Evolutionary conservation across 306 rosid species (phyloP), one percentile per base, ranked within the genome.

Genomic region (Vigna angularis): DNA sequence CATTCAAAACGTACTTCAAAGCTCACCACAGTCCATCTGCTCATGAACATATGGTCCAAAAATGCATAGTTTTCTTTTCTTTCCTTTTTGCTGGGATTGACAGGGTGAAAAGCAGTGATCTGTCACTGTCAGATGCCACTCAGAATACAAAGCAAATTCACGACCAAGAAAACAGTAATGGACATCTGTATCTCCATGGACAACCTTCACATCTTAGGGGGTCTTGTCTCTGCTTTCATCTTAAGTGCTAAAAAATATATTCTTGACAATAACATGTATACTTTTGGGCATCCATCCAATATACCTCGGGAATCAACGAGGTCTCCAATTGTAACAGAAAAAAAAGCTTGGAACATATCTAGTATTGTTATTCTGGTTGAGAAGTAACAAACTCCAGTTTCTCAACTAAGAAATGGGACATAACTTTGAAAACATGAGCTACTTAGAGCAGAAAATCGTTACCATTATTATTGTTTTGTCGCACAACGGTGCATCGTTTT

Each of bases 381-480:
- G 59, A 77, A 30, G 45, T 18, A 55, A 61, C 67, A 28, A 59
- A 49, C 65, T 32, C 22, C 61, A 59, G 55, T 50, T 56, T 77
- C 79, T 11, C 47, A 57, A 50, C 28, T 74, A 40, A 34, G 81
- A 34, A 36, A 70, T 32, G 26, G 76, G 71, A 75, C 68, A 79
- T 50, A 81, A 66, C 66, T 55, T 65, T 36, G 36, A 66, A 70
- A 71, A 40, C 55, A 66, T 51, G 18, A 59, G 85, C 61, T 80
- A 50, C 76, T 72, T 65, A 22, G 73, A 62, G 77, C 63, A 67
- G 64, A 42, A 73, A 77, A 22, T 10, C 68, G 32, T 47, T 53
- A 11, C 57, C 50, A 62, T 42, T 66, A 38, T 42, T 57, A 34
- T 61, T 49, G 50, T 34, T 73, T 49, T 30, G 36, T 34, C 18